These are phyloP conservation scores for Bipolaris cookei DNA, from an alignment of 2,329 filamentous ascomycete species.

Conservation along the genomic window DNA sequence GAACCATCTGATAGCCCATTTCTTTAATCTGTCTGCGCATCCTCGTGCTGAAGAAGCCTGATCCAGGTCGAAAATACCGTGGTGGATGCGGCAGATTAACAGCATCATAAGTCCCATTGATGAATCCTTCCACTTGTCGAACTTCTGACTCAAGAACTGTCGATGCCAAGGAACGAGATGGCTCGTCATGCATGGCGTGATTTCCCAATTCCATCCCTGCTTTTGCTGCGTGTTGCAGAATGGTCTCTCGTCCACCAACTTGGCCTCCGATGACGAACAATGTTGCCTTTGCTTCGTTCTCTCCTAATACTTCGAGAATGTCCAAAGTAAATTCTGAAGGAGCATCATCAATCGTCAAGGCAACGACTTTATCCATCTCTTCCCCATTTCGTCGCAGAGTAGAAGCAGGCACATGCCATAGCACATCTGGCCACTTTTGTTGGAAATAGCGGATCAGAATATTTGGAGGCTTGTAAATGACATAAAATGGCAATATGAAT, in stretches of 20 bases:
- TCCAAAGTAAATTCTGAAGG: slow-evolving; percentile 74
- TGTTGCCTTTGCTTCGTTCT: slow-evolving; percentile 73
- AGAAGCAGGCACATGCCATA: slow-evolving; percentile 70
- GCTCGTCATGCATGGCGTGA: slow-evolving; percentile 88
- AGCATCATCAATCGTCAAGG: slow-evolving; percentile 86
- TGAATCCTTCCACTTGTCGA: slow-evolving; percentile 65
- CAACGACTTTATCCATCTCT: slow-evolving; percentile 67
- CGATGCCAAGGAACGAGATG: slow-evolving; percentile 67
- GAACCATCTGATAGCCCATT: slow-evolving; percentile 73
- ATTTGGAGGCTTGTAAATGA: slow-evolving; percentile 81
- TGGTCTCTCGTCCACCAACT: slow-evolving; percentile 60
- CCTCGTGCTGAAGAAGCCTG: slow-evolving; percentile 76
- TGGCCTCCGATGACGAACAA: slow-evolving; percentile 90
- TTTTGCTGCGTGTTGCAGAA: slow-evolving; percentile 60
- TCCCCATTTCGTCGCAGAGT: background rate
- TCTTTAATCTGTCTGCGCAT: slow-evolving; percentile 68
- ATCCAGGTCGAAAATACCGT: slow-evolving; percentile 82
- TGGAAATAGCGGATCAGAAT: slow-evolving; percentile 73
- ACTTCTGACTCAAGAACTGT: slow-evolving; percentile 69
- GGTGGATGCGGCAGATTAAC: slow-evolving; percentile 53
- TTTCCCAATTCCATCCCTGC: slow-evolving; percentile 72
- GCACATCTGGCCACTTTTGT: slow-evolving; percentile 75
- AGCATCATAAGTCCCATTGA: slow-evolving; percentile 62
- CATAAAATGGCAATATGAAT: slow-evolving; percentile 58
- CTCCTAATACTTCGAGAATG: slow-evolving; percentile 71